These are phyloP conservation scores for Serendipita indica DNA, from an alignment of 768 basidiomycete species.

Conservation along the genomic window DNA sequence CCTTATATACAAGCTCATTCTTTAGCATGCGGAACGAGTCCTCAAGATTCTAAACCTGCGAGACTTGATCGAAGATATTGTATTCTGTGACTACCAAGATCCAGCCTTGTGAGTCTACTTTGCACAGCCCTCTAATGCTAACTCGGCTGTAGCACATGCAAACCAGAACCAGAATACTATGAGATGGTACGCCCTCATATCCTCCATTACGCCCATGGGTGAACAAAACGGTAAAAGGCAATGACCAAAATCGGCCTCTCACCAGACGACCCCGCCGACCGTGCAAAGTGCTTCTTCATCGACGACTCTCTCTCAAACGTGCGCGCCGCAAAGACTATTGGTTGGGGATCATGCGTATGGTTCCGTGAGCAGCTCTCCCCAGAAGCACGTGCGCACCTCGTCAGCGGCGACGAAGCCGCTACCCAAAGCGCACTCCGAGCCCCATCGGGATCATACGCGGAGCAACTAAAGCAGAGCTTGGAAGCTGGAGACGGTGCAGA, in stretches of 20 bases:
- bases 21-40: slow-evolving; percentile 71
- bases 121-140: not conserved
- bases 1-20: slow-evolving; percentile 11
- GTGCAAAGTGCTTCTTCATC: slow-evolving; percentile 59
- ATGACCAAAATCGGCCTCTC: not conserved
- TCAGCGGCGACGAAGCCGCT: not conserved
- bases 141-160: slow-evolving; percentile 31
- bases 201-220: not conserved
- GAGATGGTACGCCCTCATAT: slow-evolving; percentile 31
- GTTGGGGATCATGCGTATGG: slow-evolving; percentile 63
- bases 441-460: slow-evolving; percentile 27
- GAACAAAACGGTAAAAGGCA: not conserved
- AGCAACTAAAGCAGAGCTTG: slow-evolving; percentile 24
- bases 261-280: slow-evolving; percentile 27
- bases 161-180: slow-evolving; percentile 66
- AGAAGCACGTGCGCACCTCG: not conserved
- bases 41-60: slow-evolving; percentile 55
- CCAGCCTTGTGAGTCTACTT: slow-evolving; percentile 33
- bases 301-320: slow-evolving; percentile 66
- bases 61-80: slow-evolving; percentile 57
- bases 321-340: slow-evolving; percentile 43
- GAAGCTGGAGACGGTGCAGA: slow-evolving; percentile 12
- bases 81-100: slow-evolving; percentile 62
- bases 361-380: slow-evolving; percentile 40
- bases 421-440: not conserved